Evolutionary conservation across 2,329 filamentous ascomycete species (phyloP), one percentile per base, ranked within the genome.

Genomic region (Beauveria sp.): DNA sequence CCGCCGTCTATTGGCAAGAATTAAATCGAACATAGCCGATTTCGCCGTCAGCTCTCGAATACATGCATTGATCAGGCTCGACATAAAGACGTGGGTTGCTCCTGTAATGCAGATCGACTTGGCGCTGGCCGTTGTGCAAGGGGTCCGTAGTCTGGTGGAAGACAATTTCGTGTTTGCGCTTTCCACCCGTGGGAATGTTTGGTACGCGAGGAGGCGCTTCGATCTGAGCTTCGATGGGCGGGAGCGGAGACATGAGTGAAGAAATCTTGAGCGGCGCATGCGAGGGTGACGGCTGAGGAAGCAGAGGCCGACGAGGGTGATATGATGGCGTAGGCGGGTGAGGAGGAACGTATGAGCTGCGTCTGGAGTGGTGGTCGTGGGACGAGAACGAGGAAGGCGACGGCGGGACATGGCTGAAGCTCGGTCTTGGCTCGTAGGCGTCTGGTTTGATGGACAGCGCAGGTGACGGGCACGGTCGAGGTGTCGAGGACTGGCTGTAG

Each of bases 181-280:
- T 76, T 46, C 70, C 71, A 2, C 73, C 74, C 0, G 69, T 68
- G 5, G 63, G 64, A 26, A 72, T 47, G 10, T 66, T 40, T 0
- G 72, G 70, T 3, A 66, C 65, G 22, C 69, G 65, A 7, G 67
- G 69, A 7, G 64, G 54, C 12, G 71, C 69, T 26, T 71, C 71
- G 0, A 68, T 70, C 61, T 74, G 71, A 7, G 72, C 70, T 63
- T 72, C 73, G 24, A 75, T 75, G 1, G 72, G 67, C 14, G 73
- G 71, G 6, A 73, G 60, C 1, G 71, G 71, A n/a, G 72, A 71
- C 45, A 75, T 67, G 24, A 75, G 61, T 1, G 70, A 65, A 3
- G 72, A 65, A 62, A 75, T 75, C 65, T 74, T 76, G 57, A 76
- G 68, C 1, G 75, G 72, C 8, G 75, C 73, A 18, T 74, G 66